Percentiles rank a stretch among this genome's conserved stretches.
Evolutionary conservation across 371 early-diverging fungal species (phyloP).

Genomic region (Cokeromyces recurvatus): DNA sequence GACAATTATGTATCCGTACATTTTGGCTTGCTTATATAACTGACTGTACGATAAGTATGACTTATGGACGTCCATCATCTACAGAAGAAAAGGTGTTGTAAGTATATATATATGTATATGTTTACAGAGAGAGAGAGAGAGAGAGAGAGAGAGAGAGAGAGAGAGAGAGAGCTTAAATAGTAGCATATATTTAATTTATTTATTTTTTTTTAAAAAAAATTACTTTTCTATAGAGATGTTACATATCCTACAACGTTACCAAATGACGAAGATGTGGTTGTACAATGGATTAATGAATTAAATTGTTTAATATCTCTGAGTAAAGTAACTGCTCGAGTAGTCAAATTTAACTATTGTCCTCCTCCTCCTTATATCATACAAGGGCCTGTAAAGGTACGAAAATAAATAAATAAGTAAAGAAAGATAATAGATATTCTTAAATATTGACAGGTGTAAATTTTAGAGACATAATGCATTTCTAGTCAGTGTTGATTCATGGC

Average conservation of each 20-base stretch:
- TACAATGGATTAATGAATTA: conserved; percentile 19
- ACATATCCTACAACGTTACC: conserved; percentile 13
- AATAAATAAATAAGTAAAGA: not conserved
- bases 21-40: conserved; percentile 42
- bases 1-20: conserved; percentile 28
- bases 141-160: no score
- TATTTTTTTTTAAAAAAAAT: not conserved
- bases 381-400: conserved; percentile 27
- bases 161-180: no score
- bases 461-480: conserved; percentile 24
- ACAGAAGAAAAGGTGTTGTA: conserved; percentile 48
- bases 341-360: conserved; percentile 37
- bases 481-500: conserved; percentile 22
- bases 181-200: not conserved
- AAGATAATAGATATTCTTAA: no score
- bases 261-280: conserved; percentile 15
- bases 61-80: conserved; percentile 34
- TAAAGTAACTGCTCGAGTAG: conserved; percentile 33
- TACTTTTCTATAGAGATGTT: conserved; percentile 16
- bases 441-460: not conserved
- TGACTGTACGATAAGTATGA: conserved; percentile 36
- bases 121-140: no score
- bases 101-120: no score
- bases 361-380: conserved; percentile 25
- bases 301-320: conserved; percentile 25